Percentiles rank a stretch among this genome's conserved stretches.
Evolutionary conservation across 305 asterid genomes (phyloP).

Genomic region (Salvia sclarea): DNA sequence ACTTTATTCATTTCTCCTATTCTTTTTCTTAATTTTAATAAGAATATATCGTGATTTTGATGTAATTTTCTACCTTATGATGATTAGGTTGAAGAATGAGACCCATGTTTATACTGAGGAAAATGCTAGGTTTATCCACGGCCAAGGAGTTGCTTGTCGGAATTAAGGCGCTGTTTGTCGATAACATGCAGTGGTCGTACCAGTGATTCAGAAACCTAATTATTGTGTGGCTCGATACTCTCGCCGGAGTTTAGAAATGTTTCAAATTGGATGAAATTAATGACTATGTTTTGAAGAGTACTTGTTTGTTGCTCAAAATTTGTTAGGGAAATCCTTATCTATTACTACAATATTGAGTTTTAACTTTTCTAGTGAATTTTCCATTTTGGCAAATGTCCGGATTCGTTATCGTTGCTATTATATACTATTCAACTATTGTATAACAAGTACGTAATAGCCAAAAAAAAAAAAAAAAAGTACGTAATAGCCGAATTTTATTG

Average conservation of each 20-base stretch:
- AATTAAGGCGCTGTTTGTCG: conserved; percentile 34
- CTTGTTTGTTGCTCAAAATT: neutral
- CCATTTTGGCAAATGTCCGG: no score
- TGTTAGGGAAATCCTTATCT: neutral
- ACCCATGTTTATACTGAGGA: conserved; percentile 85
- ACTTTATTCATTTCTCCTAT: no score
- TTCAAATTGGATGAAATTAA: neutral
- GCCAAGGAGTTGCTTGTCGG: conserved; percentile 73
- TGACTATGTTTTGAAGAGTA: neutral
- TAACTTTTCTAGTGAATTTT: no score
- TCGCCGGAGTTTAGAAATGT: no score
- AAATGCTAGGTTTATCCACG: conserved; percentile 89
- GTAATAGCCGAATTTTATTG: no score
- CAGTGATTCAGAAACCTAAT: neutral
- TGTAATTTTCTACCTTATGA: neutral
- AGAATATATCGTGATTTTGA: no score
- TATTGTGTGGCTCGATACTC: neutral
- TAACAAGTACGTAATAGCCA: no score
- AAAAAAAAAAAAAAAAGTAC: no score
- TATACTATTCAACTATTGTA: no score
- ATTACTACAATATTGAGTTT: no score
- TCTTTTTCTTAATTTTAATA: neutral
- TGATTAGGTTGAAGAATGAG: conserved; percentile 74
- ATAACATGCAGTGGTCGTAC: neutral
- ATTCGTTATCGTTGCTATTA: no score